Evolutionary conservation across 345 rosid species (phyloP), one percentile per base, ranked within the genome.

Genomic region (Ricinus communis): DNA sequence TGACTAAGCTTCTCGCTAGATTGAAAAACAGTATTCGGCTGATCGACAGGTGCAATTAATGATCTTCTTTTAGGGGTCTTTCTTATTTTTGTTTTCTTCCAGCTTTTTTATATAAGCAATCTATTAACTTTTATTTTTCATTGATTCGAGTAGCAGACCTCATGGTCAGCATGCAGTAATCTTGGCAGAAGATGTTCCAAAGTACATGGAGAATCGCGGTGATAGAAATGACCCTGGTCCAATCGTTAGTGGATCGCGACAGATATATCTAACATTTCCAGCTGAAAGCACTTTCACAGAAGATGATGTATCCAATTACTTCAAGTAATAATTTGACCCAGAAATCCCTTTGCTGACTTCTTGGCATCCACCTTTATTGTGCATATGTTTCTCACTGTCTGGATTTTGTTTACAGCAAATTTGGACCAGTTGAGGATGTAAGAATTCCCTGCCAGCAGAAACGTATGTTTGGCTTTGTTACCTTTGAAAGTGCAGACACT

Each of bases 381-480:
- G 19, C 18, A 15, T 63, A 12, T 14, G 21, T 19, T 31, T 38
- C 65, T 52, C 38, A 60, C 38, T 25, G 49, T 43, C 36, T 75
- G 33, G 66, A 62, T 53, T 57, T 30, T 24, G 14, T 68, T 49
- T 77, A 53, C 65, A 89, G 91, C 76, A 77, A 71, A 8, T 87
- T 81, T 68, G 93, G 93, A 52, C 82, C 74, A 0, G 93, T 88
- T 70, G 88, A 84, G 69, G 93, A 87, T 79, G 93, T 89, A 2
- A 82, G 93, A 69, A 85, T 87, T 68, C 93, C 93, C 8, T 89
- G 88, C 81, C 91, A 87, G 40, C 83, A 87, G 77, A 83, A 84
- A 60, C 74, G 93, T 58, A 89, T 87, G 93, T 89, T 87, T 33
- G 93, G 93, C 1, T 89, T 89, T 15, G 93, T 89, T 54, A 85